A percentile compares a stretch with the other conserved stretches of the same genome.
Evolutionary conservation across 2,329 filamentous ascomycete species (phyloP).

Genomic region (Pseudogymnoascus sp.): DNA sequence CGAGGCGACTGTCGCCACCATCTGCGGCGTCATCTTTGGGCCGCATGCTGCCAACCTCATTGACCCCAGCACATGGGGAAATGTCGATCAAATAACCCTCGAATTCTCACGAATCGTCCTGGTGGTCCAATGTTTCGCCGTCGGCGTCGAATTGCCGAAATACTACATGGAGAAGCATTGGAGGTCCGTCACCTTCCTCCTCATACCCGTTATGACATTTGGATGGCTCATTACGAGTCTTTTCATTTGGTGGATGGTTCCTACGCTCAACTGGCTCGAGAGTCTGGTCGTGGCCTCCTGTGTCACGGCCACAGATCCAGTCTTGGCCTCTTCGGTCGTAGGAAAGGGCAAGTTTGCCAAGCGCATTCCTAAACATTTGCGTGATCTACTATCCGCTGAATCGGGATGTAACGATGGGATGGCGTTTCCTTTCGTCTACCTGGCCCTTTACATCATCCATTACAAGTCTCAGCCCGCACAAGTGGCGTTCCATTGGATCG

Average conservation of each 20-base stretch:
- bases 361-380: slow-evolving; percentile 91
- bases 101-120: slow-evolving; percentile 85
- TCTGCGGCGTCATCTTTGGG: slow-evolving; percentile 83
- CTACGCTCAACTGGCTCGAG: slow-evolving; percentile 76
- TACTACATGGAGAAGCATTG: slow-evolving; percentile 98
- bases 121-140: slow-evolving; percentile 85
- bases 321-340: slow-evolving; percentile 92
- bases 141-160: slow-evolving; percentile 82
- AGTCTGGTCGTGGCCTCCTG: slow-evolving; percentile 81
- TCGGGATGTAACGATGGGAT: slow-evolving; percentile 99
- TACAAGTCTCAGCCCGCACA: slow-evolving; percentile 60
- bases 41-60: slow-evolving; percentile 77
- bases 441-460: slow-evolving; percentile 80
- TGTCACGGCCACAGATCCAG: slow-evolving; percentile 93
- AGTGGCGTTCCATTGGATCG: slow-evolving; percentile 79
- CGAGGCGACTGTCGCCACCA: slow-evolving; percentile 87
- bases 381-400: slow-evolving; percentile 89
- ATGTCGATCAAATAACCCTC: slow-evolving; percentile 74
- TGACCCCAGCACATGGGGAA: slow-evolving; percentile 68
- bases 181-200: slow-evolving; percentile 78
- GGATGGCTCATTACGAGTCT: slow-evolving; percentile 90
- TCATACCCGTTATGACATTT: slow-evolving; percentile 94
- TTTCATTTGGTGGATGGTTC: slow-evolving; percentile 87
- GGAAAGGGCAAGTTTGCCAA: slow-evolving; percentile 99
- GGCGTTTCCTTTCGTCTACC: slow-evolving; percentile 96